A percentile compares a stretch with the other conserved stretches of the same genome.
These are phyloP conservation scores for Candida yuanshanica DNA, from an alignment of 805 yeast species.

Conservation along the genomic window DNA sequence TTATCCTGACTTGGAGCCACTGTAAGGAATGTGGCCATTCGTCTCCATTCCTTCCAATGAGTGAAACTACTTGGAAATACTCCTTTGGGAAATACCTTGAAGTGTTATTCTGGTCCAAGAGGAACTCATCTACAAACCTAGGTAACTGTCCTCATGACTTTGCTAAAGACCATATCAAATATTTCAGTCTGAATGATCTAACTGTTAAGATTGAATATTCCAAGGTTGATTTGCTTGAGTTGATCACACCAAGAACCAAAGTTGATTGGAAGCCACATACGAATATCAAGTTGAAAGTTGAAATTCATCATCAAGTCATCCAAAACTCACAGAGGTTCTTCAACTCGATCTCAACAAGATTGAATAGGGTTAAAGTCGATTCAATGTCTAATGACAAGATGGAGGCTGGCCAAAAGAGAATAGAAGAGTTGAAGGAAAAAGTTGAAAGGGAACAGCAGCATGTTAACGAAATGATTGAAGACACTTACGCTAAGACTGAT, in stretches of 20 bases:
- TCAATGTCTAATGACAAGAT: slow-evolving; percentile 65
- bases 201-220: slow-evolving; percentile 78
- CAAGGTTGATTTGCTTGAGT: slow-evolving; percentile 67
- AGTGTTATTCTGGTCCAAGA: slow-evolving; percentile 69
- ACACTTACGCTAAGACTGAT: slow-evolving; percentile 46
- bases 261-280: slow-evolving; percentile 67
- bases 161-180: slow-evolving; percentile 74
- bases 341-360: slow-evolving; percentile 61
- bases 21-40: slow-evolving; percentile 74
- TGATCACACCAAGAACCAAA: slow-evolving; percentile 69
- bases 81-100: slow-evolving; percentile 94
- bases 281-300: slow-evolving; percentile 63
- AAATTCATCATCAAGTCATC: slow-evolving; percentile 48
- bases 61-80: slow-evolving; percentile 80
- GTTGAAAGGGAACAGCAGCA: slow-evolving; percentile 45
- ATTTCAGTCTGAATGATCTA: slow-evolving; percentile 74
- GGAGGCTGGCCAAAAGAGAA: slow-evolving; percentile 57
- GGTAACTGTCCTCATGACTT: slow-evolving; percentile 77
- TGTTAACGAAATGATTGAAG: slow-evolving; percentile 41
- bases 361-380: slow-evolving; percentile 71
- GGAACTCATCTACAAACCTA: slow-evolving; percentile 46
- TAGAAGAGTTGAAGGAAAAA: slow-evolving; percentile 50
- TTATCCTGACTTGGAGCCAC: slow-evolving; percentile 84
- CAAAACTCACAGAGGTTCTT: slow-evolving; percentile 57
- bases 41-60: slow-evolving; percentile 76